Percentiles rank a stretch among this genome's conserved stretches.
phyloP scores from a whole-genome alignment of 202 grass and related monocot species.

The Carex arenaria region DNA sequence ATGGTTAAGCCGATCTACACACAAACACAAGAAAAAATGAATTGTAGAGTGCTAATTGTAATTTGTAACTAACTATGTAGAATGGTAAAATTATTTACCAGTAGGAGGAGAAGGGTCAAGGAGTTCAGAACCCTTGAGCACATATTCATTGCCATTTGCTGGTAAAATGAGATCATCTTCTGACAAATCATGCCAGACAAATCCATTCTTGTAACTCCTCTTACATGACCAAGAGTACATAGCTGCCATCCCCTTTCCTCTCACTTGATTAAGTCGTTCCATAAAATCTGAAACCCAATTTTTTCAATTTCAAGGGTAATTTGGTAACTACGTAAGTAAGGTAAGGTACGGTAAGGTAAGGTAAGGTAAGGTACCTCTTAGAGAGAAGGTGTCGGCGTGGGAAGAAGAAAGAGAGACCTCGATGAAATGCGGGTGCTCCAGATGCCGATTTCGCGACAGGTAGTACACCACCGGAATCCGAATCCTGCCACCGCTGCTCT shows the following conservation, averaged over 20 bases:
- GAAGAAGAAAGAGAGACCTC: conserved; percentile 66
- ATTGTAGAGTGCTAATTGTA: too few species aligned
- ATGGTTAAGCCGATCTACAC: conserved; percentile 39
- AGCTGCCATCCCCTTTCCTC: conserved; percentile 73
- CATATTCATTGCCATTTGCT: conserved; percentile 79
- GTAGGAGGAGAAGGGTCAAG: conserved; percentile 56
- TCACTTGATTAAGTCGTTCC: conserved; percentile 63
- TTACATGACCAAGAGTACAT: conserved; percentile 99
- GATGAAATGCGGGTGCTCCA: conserved; percentile 99
- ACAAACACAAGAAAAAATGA: neutral
- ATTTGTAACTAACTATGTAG: too few species aligned
- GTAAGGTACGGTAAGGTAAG: too few species aligned
- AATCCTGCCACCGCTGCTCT: conserved; percentile 34
- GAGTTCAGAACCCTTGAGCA: conserved; percentile 93
- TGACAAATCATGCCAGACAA: conserved; percentile 93
- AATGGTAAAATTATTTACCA: conserved; percentile 22
- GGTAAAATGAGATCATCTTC: conserved; percentile 84
- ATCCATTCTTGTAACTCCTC: conserved; percentile 98
- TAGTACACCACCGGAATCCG: conserved; percentile 92
- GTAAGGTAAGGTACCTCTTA: conserved; percentile 44
- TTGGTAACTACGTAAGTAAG: neutral
- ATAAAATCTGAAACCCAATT: conserved; percentile 53
- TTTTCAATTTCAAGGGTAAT: neutral
- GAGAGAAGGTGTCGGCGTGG: conserved; percentile 26
- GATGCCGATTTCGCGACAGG: conserved; percentile 82